These are phyloP conservation scores for Symbiodinium natans DNA, from an alignment of 73 alveolate genomes.

Conservation along the genomic window DNA sequence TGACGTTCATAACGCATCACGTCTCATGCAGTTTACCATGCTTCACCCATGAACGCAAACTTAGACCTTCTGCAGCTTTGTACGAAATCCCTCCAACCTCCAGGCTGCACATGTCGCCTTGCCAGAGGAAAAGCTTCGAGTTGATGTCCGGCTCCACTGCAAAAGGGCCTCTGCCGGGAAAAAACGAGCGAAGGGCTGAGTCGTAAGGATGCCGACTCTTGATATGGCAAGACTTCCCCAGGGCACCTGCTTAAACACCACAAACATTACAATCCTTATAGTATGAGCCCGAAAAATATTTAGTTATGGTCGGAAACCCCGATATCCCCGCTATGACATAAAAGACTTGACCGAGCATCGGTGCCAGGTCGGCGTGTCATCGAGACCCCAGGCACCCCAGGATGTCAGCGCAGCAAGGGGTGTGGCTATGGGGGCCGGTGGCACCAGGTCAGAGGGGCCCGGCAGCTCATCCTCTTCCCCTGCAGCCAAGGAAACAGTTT, in stretches of 20 bases:
- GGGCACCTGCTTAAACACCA: too few relatives aligned
- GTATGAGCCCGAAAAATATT: too few relatives aligned
- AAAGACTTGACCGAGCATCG: not conserved
- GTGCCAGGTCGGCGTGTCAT: not conserved
- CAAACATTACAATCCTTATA: too few relatives aligned
- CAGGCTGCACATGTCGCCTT: constrained; percentile 66
- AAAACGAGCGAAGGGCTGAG: too few relatives aligned
- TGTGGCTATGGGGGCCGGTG: constrained; percentile 44
- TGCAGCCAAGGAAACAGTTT: not conserved
- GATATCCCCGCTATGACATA: too few relatives aligned
- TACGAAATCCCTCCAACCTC: not conserved
- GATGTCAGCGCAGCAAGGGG: constrained; percentile 74
- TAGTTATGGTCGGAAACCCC: too few relatives aligned
- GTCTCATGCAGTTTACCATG: too few relatives aligned
- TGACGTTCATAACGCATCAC: too few relatives aligned
- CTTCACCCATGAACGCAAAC: too few relatives aligned
- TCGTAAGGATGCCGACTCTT: too few relatives aligned
- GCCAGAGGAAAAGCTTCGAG: constrained; percentile 55
- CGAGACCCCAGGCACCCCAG: constrained; percentile 88
- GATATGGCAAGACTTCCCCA: too few relatives aligned
- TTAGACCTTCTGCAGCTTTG: not conserved
- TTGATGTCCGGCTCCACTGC: constrained; percentile 67
- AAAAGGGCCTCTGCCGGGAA: constrained; percentile 36
- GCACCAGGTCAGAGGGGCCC: not conserved
- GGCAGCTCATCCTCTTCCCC: constrained; percentile 47